Base-by-base conservation (phyloP, 1,284 basidiomycete genomes). In the Heterobasidion occidentale region DNA sequence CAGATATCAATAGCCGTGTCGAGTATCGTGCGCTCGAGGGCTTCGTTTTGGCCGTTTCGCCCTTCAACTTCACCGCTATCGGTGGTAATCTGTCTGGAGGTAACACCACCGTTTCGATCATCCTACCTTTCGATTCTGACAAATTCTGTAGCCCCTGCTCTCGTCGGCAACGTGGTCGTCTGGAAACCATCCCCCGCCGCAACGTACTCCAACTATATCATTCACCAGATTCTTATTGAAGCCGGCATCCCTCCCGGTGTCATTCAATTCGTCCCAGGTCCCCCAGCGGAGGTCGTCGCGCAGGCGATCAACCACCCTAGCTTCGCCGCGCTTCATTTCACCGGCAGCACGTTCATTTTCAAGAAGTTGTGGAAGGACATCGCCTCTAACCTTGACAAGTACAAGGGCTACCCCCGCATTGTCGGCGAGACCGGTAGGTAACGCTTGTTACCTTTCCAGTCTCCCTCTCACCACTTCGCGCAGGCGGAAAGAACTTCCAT, bases 161-260 rank as follows among this genome's bases (percentile, higher is more conserved):
- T 99, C 59, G 89, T 98, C 48, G 97, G 97, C 59, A 99, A 99
- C 72, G 92, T 94, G 57, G 85, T 90, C 56, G 78, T 99, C 60
- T 99, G 96, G 96, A 99, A 99, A 73, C 96, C 96, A 15, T 95
- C 95, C 0, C 97, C 96, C 9, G 89, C 88, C 56, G 94, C 96
- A 46, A 92, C 90, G 50, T 96, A 97, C 77, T 89, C 95, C 58
- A 98, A 94, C 78, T 99, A 96, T 77, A 72, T 99, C 64, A 75
- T 92, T 49, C 84, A 95, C 77, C 86, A 97, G 76, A 90, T 99
- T 68, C 83, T 99, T 62, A 77, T 84, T 54, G 96, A 99, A 74
- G 96, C 96, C 1, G 96, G 96, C 62, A 76, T 99, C 2, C 96
- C 97, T 36, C 82, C 91, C 4, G 90, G 92, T 60, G 96, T 99